Percentiles rank a stretch among this genome's conserved stretches.
Evolutionary conservation across 2,329 filamentous ascomycete genomes (phyloP).

Genomic region (Calonectria pauciramosa): DNA sequence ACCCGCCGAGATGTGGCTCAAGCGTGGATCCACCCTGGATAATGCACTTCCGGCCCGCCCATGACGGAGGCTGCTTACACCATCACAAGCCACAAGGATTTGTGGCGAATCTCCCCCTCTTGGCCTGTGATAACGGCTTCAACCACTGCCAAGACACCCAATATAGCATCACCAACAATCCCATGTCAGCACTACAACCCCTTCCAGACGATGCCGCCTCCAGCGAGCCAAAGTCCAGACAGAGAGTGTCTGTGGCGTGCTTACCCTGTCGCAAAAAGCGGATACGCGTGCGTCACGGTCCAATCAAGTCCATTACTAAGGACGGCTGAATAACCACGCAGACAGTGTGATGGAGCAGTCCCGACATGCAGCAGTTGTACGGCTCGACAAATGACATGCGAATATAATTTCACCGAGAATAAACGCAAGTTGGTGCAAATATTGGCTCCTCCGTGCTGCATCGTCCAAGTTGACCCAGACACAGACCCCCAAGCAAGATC

Average conservation of each 20-base stretch:
- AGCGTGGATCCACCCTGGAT: neutral
- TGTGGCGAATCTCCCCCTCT: neutral
- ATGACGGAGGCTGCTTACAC: neutral
- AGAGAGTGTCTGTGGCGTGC: conserved; percentile 7
- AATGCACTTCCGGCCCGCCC: neutral
- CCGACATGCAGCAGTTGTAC: neutral
- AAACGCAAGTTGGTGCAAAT: neutral
- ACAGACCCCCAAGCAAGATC: neutral
- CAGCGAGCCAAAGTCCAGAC: neutral
- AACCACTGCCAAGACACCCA: neutral
- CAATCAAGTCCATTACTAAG: neutral
- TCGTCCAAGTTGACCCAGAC: neutral
- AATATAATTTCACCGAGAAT: neutral
- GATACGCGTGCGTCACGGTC: neutral
- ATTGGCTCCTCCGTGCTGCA: too few relatives aligned
- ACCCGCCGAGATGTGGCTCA: neutral
- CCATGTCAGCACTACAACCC: neutral
- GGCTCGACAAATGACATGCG: neutral
- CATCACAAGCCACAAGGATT: neutral
- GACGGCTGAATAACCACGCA: neutral
- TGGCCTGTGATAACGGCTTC: neutral
- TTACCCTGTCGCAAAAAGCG: conserved; percentile 8
- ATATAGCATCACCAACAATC: neutral
- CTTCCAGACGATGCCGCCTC: neutral
- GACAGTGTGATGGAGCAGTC: neutral